phyloP scores from a whole-genome alignment of 1,139 yeast species.

The Kodamaea sp. region DNA sequence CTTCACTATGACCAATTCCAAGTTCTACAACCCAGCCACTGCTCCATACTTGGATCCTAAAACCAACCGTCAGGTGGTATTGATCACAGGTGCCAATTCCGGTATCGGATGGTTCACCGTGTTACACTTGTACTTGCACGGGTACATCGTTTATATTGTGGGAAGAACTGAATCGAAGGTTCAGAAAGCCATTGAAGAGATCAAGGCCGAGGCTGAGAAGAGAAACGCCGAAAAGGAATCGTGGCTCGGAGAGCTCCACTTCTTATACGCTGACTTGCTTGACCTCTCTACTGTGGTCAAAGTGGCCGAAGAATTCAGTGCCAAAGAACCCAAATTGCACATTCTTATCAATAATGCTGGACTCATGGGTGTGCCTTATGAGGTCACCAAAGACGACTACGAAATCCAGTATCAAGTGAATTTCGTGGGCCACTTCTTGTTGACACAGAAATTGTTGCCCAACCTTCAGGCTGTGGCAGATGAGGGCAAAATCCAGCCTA shows the following conservation, averaged over 20 bases:
- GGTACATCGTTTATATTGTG: constrained; percentile 70
- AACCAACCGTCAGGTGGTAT: constrained; percentile 55
- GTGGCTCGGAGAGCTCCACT: constrained; percentile 30
- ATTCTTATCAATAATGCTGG: constrained; percentile 46
- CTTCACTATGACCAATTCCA: not conserved
- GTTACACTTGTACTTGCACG: constrained; percentile 75
- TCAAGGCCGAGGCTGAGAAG: constrained; percentile 52
- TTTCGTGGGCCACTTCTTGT: constrained; percentile 35
- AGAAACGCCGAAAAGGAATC: constrained; percentile 19
- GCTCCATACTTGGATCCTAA: constrained; percentile 43
- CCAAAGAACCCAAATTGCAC: constrained; percentile 31
- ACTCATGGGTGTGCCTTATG: constrained; percentile 40
- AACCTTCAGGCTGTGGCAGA: constrained; percentile 23
- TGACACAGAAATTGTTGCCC: constrained; percentile 34
- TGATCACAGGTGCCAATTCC: constrained; percentile 78
- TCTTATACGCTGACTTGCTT: constrained; percentile 34
- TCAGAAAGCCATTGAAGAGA: constrained; percentile 53
- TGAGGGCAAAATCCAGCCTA: constrained; percentile 22
- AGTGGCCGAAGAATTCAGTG: constrained; percentile 29
- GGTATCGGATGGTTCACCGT: constrained; percentile 82
- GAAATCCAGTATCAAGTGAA: constrained; percentile 48
- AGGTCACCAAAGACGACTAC: constrained; percentile 36
- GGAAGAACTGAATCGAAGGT: constrained; percentile 66
- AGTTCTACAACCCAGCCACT: constrained; percentile 24
- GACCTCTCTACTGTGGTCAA: constrained; percentile 31